These are phyloP conservation scores for Entophlyctis helioformis DNA, from an alignment of 192 early-diverging fungal genomes.

Conservation along the genomic window DNA sequence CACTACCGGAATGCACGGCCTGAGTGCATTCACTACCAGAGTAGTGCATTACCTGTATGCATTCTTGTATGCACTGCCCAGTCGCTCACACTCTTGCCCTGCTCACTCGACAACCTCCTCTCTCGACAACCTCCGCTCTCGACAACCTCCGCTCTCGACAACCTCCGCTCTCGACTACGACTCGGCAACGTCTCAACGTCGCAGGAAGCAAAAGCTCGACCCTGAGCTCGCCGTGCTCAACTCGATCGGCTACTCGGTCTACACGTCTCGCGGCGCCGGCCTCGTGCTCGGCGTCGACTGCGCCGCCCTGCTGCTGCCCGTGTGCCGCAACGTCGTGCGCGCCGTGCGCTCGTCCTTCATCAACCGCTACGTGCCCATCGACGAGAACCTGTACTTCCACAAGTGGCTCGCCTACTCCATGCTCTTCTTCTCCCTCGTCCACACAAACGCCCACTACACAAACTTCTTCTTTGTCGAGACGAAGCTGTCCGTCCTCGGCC, in stretches of 20 bases:
- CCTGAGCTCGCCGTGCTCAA: constrained; percentile 33
- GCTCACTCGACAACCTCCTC: neutral
- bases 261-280: constrained; percentile 42
- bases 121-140: no score
- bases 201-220: constrained; percentile 35
- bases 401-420: constrained; percentile 60
- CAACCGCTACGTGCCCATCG: constrained; percentile 56
- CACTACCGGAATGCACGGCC: no score
- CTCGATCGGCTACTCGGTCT: constrained; percentile 33
- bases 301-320: constrained; percentile 37
- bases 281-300: constrained; percentile 40
- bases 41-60: no score
- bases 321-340: constrained; percentile 41
- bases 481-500: constrained; percentile 6
- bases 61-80: no score
- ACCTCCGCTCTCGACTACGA: no score
- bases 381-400: constrained; percentile 65
- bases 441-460: constrained; percentile 41
- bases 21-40: no score
- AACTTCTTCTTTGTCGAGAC: constrained; percentile 32
- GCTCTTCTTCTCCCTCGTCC: constrained; percentile 48
- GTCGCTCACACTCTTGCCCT: no score
- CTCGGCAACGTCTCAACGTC: no score
- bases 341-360: constrained; percentile 31
- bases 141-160: no score